These are phyloP conservation scores for Trichosporon asahii DNA, from an alignment of 1,284 basidiomycete genomes.

Conservation along the genomic window DNA sequence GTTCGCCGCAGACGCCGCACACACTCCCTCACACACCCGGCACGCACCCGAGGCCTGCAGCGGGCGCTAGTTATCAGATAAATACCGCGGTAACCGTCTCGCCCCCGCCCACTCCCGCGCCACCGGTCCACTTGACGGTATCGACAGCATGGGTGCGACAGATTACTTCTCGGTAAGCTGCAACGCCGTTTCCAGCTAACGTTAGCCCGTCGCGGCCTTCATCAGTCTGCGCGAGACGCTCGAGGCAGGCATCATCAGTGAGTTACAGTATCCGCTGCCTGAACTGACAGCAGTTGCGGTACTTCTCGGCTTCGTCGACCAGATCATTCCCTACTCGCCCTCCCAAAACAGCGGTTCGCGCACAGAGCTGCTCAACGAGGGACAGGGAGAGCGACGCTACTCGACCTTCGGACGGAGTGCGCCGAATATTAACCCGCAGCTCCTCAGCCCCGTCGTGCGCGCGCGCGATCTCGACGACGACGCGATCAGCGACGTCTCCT, in stretches of 20 bases:
- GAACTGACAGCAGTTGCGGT: slow-evolving; percentile 57
- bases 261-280: slow-evolving; percentile 10
- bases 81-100: background rate
- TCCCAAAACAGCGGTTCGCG: background rate
- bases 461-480: slow-evolving; percentile 19
- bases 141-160: slow-evolving; percentile 13
- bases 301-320: slow-evolving; percentile 76
- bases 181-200: background rate
- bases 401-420: slow-evolving; percentile 15
- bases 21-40: background rate
- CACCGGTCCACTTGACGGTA: background rate
- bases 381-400: slow-evolving; percentile 6
- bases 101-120: background rate
- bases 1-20: slow-evolving; percentile 7
- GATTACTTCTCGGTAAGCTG: slow-evolving; percentile 22
- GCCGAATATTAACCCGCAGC: slow-evolving; percentile 21
- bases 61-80: background rate
- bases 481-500: background rate
- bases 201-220: slow-evolving; percentile 60
- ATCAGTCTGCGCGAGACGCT: slow-evolving; percentile 85
- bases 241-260: slow-evolving; percentile 79
- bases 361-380: slow-evolving; percentile 14
- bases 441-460: slow-evolving; percentile 18
- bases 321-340: slow-evolving; percentile 56
- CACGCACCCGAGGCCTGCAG: no score